A percentile compares a stretch with the other conserved stretches of the same genome.
Evolutionary conservation across 345 rosid species (phyloP).

Genomic region (Linum usitatissimum): DNA sequence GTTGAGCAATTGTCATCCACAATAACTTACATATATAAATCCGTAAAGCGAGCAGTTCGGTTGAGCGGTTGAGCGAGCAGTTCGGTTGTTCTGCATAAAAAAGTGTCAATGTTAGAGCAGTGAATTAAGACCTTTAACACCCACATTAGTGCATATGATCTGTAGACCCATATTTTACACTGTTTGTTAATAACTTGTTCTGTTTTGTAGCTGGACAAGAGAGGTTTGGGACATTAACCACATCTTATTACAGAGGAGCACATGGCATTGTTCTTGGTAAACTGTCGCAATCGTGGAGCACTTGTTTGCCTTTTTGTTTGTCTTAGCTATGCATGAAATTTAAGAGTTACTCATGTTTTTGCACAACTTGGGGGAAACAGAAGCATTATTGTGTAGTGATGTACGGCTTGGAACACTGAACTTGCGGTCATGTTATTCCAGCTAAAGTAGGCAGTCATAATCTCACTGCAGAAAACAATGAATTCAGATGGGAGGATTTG

Average conservation of each 20-base stretch:
- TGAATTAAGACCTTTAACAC: background rate
- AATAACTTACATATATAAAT: background rate
- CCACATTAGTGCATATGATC: background rate
- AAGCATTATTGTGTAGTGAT: too few relatives aligned
- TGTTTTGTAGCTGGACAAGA: slow-evolving; percentile 86
- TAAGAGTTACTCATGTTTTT: background rate
- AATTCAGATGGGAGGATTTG: too few relatives aligned
- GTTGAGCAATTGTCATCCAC: background rate
- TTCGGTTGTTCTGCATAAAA: background rate
- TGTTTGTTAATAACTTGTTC: slow-evolving; percentile 7
- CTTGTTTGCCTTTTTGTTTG: background rate
- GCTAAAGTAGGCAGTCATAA: too few relatives aligned
- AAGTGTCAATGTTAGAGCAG: background rate
- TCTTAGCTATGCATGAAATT: background rate
- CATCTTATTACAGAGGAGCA: slow-evolving; percentile 90
- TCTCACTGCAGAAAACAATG: too few relatives aligned
- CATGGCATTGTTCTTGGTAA: slow-evolving; percentile 92
- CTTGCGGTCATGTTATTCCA: too few relatives aligned
- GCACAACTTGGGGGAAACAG: background rate
- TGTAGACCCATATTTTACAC: background rate
- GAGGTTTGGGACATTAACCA: slow-evolving; percentile 68
- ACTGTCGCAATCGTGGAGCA: slow-evolving; percentile 2
- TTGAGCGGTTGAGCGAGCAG: background rate
- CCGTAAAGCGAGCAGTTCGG: background rate
- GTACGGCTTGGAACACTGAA: too few relatives aligned